Base-by-base conservation (phyloP, 768 basidiomycete species). In the Saitozyma podzolica region DNA sequence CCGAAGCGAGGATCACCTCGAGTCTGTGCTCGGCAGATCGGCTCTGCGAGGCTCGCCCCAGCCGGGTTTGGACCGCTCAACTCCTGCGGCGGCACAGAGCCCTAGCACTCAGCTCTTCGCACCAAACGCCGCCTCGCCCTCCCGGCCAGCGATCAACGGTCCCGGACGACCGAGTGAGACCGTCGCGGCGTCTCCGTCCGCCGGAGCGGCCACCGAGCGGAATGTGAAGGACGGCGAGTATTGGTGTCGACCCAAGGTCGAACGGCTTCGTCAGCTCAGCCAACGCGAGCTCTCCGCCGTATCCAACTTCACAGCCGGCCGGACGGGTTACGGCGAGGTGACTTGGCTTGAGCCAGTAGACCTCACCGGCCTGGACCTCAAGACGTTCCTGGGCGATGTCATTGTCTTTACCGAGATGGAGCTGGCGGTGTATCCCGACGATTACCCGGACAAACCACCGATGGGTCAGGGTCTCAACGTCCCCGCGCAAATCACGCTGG, bases 381-480 rank as follows among this genome's bases (percentile, higher is more conserved):
- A 87, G 8, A 87, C 88, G 45, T 85, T 99, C 40, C 83, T 92
- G 6, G 95, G 93, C n/a, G 86, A 88, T 60, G 84, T 92, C 62
- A 85, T 98, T 29, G 84, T 88, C 51, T 94, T 99, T 77, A 88
- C 90, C 63, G 88, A 92, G 77, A 90, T 90, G 83, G 92, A 94
- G 77, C 90, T 91, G 73, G 89, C 86, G 53, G 93, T 98, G 43
- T 98, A 99, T 78, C 91, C 92, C 0, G 93, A 95, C 64, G 86
- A 86, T 61, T 88, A 89, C 56, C 88, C 90, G n/a, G 87, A 90
- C 71, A 94, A 94, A 80, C 91, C 92, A 0, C 84, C 86, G 9
- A 84, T 87, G 19, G 92, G 93, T 14, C 83, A 86, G 19, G 96
- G 96, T 43, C 82, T 99, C 59, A 98, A 98, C 74, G 92, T 94